Base-by-base conservation (phyloP, 768 basidiomycete genomes). In the Gautieria morchelliformis region DNA sequence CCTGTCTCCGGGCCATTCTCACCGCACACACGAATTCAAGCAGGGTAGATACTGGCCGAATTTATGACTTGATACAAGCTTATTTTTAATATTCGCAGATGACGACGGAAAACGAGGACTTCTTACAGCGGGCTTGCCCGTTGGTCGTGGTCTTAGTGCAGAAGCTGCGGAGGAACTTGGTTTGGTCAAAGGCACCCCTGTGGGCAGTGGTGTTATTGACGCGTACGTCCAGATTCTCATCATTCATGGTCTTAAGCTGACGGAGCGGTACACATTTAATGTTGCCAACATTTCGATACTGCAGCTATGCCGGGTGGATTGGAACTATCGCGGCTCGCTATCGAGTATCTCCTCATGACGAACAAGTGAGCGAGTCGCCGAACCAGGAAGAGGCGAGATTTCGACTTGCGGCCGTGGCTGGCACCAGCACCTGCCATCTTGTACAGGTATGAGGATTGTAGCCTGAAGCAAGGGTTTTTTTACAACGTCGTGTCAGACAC, bases 381-480 rank as follows among this genome's bases (percentile, higher is more conserved):
- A 72, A 76, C 12, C 72, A 96, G 8, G 78, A 84, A 6, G 89
- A 95, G 61, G 90, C 90, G 6, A 74, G 78, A 14, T 83, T 89
- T 64, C 77, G 95, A 41, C 75, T 99, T 19, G 95, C 94, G 4
- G 92, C 87, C 47, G 87, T 94, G 56, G 96, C 96, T 27, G 96
- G 96, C 9, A 99, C 95, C 5, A 93, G 89, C 63, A 97, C 94
- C 6, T 98, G 96, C 67, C 90, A 98, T 71, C 78, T 99, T 46
- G 87, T 95, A 1, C 92, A 93, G 76, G 88, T 87, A 53, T 33
- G 70, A 63, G 27, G 37, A 30, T 15, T 22, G n/a, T n/a, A 11
- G 10, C 8, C 24, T 8, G 24, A 30, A 11, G 24, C 9, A 27
- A 17, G 11, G 12, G 9, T 49, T 49, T 24, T 17, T 30, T 15